Base-by-base conservation (phyloP, 2,329 filamentous ascomycete species). In the Colletotrichum tabaci region DNA sequence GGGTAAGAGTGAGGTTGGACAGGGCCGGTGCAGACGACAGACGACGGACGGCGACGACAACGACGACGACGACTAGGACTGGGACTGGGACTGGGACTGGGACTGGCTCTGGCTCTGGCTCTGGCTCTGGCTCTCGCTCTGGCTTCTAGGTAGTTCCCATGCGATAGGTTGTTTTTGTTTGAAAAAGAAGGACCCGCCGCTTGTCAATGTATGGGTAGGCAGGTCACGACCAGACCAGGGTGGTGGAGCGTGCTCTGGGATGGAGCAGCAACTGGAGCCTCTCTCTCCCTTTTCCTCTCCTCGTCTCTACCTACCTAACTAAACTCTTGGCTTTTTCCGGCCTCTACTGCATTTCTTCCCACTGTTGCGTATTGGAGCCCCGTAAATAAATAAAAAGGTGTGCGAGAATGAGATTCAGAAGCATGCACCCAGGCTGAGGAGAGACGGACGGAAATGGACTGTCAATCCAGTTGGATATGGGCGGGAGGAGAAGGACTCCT, bases 121-220 rank as follows among this genome's bases (percentile, higher is more conserved):
- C 30, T 35, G 30, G 30, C 30, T 35, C 30, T 35, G 30, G 30
- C 30, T 9, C 30, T 35, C 6, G 9, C 30, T 47, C 42, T 30
- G 23, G 15, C 40, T 49, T 21, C n/a, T 35, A 35, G 30, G 30
- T 47, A 23, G 38, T n/a, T 42, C 38, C 57, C 23, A 23, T 62
- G 52, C 65, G 62, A 60, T 63, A 65, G 30, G 53, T 71, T 71
- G 68, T 71, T 71, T 71, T 71, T 63, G 68, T 71, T 63, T 65
- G 53, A 68, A 58, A 62, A 60, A 64, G 65, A 67, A 58, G 68
- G 65, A 55, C 68, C 65, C 65, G 53, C 65, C 52, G 65, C 68
- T 63, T 71, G 68, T 68, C 65, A 68, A 65, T 71, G 57, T 60
- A 46, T 23, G 42, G 65, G 68, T 38, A 53, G 58, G 65, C 58